phyloP scores from a whole-genome alignment of 257 asterid genomes.

The Cordia subcordata region DNA sequence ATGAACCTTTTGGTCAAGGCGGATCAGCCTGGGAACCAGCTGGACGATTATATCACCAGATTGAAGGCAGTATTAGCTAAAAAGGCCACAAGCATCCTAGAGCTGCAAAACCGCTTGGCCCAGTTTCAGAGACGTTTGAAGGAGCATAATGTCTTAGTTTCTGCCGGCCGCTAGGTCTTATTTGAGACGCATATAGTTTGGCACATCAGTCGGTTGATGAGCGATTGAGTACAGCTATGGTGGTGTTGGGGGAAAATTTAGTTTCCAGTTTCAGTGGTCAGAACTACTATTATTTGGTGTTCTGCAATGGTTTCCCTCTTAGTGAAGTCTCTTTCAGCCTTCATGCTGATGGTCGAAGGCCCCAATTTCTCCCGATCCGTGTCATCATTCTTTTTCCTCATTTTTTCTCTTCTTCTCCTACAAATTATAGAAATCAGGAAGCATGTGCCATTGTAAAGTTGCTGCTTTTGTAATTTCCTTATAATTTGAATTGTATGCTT shows the following conservation, averaged over 20 bases:
- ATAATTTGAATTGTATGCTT: background rate
- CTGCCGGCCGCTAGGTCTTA: background rate
- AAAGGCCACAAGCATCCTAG: constrained; percentile 80
- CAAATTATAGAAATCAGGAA: background rate
- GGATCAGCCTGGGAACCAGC: constrained; percentile 89
- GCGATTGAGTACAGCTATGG: background rate
- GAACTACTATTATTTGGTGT: too few species aligned
- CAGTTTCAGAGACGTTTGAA: constrained; percentile 74
- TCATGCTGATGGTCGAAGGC: background rate
- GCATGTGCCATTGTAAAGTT: background rate
- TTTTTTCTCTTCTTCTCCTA: too few species aligned
- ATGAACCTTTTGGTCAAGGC: constrained; percentile 94
- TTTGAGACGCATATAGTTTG: background rate
- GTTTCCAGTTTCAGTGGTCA: too few species aligned
- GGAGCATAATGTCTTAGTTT: constrained; percentile 73
- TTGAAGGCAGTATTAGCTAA: constrained; percentile 84
- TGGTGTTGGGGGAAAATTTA: too few species aligned
- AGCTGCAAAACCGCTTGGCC: constrained; percentile 80
- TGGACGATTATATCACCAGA: constrained; percentile 70
- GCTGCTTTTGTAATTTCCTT: background rate
- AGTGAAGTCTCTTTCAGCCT: background rate
- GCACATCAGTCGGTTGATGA: background rate
- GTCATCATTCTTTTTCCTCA: background rate
- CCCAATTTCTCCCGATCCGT: background rate
- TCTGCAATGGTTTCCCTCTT: too few species aligned